These are phyloP conservation scores for Tricholoma bakamatsutake DNA, from an alignment of 768 basidiomycete species.

Conservation along the genomic window DNA sequence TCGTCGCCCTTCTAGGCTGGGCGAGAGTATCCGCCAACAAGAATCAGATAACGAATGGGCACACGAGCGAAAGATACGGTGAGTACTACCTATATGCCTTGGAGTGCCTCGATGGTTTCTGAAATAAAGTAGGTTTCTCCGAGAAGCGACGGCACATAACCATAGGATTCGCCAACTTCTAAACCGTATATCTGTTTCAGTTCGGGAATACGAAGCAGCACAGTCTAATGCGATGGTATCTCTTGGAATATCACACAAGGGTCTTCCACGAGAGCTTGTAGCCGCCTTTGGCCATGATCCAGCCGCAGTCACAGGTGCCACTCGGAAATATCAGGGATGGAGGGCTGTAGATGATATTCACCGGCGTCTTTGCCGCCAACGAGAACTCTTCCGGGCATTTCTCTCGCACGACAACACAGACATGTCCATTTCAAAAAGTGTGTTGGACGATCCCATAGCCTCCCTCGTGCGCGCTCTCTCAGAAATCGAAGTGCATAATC, in stretches of 20 bases:
- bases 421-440: slow-evolving; percentile 26
- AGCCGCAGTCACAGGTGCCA: slow-evolving; percentile 63
- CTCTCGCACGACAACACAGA: slow-evolving; percentile 23
- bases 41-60: slow-evolving; percentile 44
- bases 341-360: slow-evolving; percentile 74
- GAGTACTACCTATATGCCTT: slow-evolving; percentile 16
- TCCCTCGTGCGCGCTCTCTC: slow-evolving; percentile 44
- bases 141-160: slow-evolving; percentile 56
- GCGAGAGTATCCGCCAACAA: slow-evolving; percentile 27
- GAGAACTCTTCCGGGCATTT: slow-evolving; percentile 45
- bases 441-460: slow-evolving; percentile 50
- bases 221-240: slow-evolving; percentile 45
- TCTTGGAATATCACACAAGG: slow-evolving; percentile 40
- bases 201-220: slow-evolving; percentile 61
- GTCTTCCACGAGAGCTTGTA: slow-evolving; percentile 59
- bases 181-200: slow-evolving; percentile 53
- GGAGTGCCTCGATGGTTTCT: not conserved
- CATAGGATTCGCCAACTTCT: slow-evolving; percentile 62
- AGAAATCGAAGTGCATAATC: slow-evolving; percentile 41
- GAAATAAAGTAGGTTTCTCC: slow-evolving; percentile 43
- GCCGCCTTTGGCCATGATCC: slow-evolving; percentile 78
- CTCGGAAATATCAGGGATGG: slow-evolving; percentile 59
- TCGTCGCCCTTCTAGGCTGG: slow-evolving; percentile 18
- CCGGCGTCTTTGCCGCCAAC: slow-evolving; percentile 54
- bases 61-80: slow-evolving; percentile 57